Conservation (phyloP, 495 filamentous ascomycete genomes). For the Hypoxylon crocopeplum region DNA sequence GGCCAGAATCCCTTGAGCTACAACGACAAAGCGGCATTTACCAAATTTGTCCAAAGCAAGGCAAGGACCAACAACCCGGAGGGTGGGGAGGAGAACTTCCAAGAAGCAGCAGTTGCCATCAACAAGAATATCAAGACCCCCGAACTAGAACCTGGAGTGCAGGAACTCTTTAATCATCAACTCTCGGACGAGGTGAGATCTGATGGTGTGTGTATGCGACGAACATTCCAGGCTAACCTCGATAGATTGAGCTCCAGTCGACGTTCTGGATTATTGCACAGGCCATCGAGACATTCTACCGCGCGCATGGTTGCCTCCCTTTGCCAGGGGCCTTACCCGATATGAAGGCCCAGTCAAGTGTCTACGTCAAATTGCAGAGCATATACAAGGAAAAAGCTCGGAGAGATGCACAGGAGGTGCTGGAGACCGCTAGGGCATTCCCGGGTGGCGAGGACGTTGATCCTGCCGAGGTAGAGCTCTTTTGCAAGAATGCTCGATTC, state of each 20-base stretch:
- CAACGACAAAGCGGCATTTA: conserved; percentile 86
- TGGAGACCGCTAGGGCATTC: conserved; percentile 67
- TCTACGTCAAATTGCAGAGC: conserved; percentile 91
- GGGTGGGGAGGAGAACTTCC: conserved; percentile 96
- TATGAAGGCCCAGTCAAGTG: conserved; percentile 95
- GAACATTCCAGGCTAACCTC: conserved; percentile 28
- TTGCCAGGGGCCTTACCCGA: conserved; percentile 89
- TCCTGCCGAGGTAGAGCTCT: conserved; percentile 83
- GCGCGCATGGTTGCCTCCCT: conserved; percentile 72
- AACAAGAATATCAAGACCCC: conserved; percentile 74
- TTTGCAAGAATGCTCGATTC: conserved; percentile 94
- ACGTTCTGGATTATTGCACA: conserved; percentile 91
- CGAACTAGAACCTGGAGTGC: conserved; percentile 69
- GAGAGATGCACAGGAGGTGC: conserved; percentile 78
- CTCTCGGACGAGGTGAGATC: conserved; percentile 51
- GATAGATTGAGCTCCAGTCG: conserved; percentile 51
- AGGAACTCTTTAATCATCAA: conserved; percentile 77
- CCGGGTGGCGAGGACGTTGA: conserved; percentile 63
- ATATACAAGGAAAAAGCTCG: conserved; percentile 92
- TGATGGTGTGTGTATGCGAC: conserved; percentile 18
- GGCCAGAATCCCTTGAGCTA: conserved; percentile 74
- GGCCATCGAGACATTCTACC: conserved; percentile 78
- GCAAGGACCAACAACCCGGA: conserved; percentile 78
- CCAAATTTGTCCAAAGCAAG: conserved; percentile 67
- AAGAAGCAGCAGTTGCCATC: conserved; percentile 88